phyloP scores from a whole-genome alignment of 2,329 filamentous ascomycete species.

The Aspergillus ibericus region DNA sequence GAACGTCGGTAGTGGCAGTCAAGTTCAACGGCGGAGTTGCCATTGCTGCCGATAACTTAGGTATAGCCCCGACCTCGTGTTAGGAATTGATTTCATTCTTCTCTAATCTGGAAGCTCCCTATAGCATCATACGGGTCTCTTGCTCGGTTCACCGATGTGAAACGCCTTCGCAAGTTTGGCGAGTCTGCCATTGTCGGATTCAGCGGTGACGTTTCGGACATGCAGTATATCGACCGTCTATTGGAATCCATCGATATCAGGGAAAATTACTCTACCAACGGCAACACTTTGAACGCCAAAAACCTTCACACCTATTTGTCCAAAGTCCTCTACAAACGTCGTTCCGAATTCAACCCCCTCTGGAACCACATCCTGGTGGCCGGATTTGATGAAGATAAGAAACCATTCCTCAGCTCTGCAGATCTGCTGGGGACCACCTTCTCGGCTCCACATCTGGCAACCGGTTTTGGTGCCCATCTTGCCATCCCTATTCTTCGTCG shows the following conservation, averaged over 20 bases:
- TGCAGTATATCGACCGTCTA: conserved; percentile 95
- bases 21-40: conserved; percentile 97
- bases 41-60: conserved; percentile 94
- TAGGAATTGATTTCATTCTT: conserved; percentile 8
- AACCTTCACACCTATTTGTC: conserved; percentile 96
- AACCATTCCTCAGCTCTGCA: conserved; percentile 87
- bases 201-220: conserved; percentile 95
- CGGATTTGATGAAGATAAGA: conserved; percentile 74
- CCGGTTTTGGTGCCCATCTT: conserved; percentile 89
- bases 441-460: conserved; percentile 82
- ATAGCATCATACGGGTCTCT: conserved; percentile 94
- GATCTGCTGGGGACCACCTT: conserved; percentile 94
- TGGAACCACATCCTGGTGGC: conserved; percentile 96
- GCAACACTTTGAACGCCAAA: conserved; percentile 71
- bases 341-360: conserved; percentile 92
- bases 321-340: conserved; percentile 94
- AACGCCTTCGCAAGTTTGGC: conserved; percentile 89
- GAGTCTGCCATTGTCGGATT: conserved; percentile 83
- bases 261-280: conserved; percentile 73
- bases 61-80: conserved; percentile 51
- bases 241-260: conserved; percentile 82
- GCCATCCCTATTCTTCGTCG: conserved; percentile 88
- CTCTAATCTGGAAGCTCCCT: conserved; percentile 4
- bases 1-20: conserved; percentile 89
- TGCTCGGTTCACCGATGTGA: conserved; percentile 93